Evolutionary conservation across 306 rosid species (phyloP).

Genomic region (Rosa lucieae): DNA sequence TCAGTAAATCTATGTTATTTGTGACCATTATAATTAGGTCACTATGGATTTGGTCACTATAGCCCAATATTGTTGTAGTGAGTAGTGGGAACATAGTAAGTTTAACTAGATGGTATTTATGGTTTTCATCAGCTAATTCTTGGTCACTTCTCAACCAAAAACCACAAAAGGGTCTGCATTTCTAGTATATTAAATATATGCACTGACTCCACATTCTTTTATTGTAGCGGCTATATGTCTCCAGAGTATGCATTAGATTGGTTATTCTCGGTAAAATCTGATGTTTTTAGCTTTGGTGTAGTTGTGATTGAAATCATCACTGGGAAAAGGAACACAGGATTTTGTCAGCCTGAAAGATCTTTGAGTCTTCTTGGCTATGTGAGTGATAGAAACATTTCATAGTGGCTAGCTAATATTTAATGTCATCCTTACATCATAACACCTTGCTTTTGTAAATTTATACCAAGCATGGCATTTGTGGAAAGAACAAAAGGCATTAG

Average conservation of each 20-base stretch:
- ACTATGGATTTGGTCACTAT: no score
- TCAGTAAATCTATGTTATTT: no score
- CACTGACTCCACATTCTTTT: constrained; percentile 6
- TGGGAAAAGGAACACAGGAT: constrained; percentile 68
- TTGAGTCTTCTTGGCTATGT: constrained; percentile 74
- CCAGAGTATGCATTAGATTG: constrained; percentile 78
- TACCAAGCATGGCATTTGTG: constrained; percentile 70
- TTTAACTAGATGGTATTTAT: not conserved
- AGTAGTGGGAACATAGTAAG: constrained; percentile 89
- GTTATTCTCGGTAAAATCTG: constrained; percentile 60
- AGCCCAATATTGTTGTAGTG: no score
- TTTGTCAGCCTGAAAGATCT: constrained; percentile 51
- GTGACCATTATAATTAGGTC: no score
- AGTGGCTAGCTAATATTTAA: not conserved
- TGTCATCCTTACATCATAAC: not conserved
- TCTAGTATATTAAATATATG: not conserved
- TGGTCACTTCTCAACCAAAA: not conserved
- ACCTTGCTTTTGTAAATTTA: not conserved
- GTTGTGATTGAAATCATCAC: constrained; percentile 63
- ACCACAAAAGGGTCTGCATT: not conserved
- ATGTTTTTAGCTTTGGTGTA: constrained; percentile 71
- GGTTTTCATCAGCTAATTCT: not conserved
- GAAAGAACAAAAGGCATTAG: constrained; percentile 58
- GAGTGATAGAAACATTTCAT: constrained; percentile 17
- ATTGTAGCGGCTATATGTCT: constrained; percentile 69